Conservation (phyloP, 1,284 basidiomycete genomes). For the Phellopilus nigrolimitatus region DNA sequence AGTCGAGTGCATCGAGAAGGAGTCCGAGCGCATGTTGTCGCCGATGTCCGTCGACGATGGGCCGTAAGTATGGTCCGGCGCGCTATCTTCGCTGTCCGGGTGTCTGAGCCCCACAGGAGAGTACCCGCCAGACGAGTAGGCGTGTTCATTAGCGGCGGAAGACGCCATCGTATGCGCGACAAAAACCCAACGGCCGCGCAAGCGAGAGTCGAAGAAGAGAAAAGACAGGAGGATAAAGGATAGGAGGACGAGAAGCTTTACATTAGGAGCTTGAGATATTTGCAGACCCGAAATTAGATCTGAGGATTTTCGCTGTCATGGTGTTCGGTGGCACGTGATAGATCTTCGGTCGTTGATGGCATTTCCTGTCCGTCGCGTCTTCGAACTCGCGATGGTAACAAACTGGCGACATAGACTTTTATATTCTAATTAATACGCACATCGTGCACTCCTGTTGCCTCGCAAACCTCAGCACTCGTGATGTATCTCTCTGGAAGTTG, state of each 20-base stretch:
- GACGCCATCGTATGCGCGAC: neutral
- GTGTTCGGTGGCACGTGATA: too few relatives aligned
- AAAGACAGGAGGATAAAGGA: neutral
- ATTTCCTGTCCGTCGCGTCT: too few relatives aligned
- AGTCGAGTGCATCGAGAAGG: conserved; percentile 18
- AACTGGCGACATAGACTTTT: too few relatives aligned
- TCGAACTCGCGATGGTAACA: too few relatives aligned
- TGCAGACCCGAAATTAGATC: too few relatives aligned
- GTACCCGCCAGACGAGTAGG: neutral
- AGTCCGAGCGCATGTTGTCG: conserved; percentile 14
- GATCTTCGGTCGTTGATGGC: too few relatives aligned
- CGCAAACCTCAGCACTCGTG: too few relatives aligned
- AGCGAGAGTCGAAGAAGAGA: neutral
- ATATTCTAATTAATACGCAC: too few relatives aligned
- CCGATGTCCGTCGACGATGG: conserved; percentile 6
- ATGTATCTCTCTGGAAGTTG: too few relatives aligned
- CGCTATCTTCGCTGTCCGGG: conserved; percentile 1
- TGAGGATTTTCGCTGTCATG: too few relatives aligned
- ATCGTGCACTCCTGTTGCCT: too few relatives aligned
- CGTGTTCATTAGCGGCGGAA: neutral
- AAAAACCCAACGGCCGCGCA: neutral
- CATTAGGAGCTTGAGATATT: too few relatives aligned
- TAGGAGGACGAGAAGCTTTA: neutral
- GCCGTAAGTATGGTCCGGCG: neutral
- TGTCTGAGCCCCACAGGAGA: conserved; percentile 3